Evolutionary conservation across 441 rosid species (phyloP).

Genomic region (Erodium moschatum): DNA sequence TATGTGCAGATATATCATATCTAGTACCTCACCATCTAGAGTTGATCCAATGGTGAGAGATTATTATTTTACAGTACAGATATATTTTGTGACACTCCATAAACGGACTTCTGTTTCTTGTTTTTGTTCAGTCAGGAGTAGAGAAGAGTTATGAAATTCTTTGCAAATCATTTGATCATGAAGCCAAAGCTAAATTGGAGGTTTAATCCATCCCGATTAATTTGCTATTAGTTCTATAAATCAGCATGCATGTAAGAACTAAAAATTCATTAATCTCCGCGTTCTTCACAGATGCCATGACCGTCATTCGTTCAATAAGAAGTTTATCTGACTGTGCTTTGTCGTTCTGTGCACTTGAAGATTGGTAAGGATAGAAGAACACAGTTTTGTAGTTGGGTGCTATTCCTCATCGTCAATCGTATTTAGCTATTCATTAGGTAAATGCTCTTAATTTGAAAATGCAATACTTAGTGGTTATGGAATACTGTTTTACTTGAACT

Average conservation of each 20-base stretch:
- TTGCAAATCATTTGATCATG: constrained; percentile 64
- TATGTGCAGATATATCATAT: constrained; percentile 51
- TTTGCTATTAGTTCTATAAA: no score
- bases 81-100: background rate
- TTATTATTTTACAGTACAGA: background rate
- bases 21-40: constrained; percentile 75
- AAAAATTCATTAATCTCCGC: no score
- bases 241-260: no score
- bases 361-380: background rate
- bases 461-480: no score
- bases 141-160: constrained; percentile 68
- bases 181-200: constrained; percentile 55
- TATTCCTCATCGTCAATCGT: no score
- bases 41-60: constrained; percentile 49
- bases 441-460: no score
- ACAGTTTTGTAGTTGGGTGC: background rate
- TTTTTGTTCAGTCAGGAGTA: constrained; percentile 37
- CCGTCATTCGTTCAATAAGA: no score
- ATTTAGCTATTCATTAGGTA: no score
- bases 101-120: background rate
- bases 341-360: background rate
- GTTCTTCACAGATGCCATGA: no score
- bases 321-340: no score
- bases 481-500: no score
- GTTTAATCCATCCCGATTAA: constrained; percentile 15